phyloP scores from a whole-genome alignment of 192 early-diverging fungal genomes.

The Physocladia obscura region DNA sequence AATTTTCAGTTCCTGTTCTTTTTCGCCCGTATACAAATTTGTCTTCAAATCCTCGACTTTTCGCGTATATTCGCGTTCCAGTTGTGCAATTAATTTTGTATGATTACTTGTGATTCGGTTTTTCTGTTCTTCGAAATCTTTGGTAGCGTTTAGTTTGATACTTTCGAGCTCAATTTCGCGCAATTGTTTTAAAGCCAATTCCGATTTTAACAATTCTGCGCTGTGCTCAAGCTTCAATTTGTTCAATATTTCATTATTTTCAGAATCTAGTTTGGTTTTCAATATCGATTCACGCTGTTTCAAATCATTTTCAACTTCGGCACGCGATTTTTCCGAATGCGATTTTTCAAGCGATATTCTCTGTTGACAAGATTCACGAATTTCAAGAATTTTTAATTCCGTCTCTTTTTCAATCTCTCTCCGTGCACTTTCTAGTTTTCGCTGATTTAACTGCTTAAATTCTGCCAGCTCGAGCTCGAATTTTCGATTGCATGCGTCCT shows the following conservation, averaged over 20 bases:
- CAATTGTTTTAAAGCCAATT: background rate
- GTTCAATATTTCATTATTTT: background rate
- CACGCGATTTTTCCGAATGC: too few species aligned
- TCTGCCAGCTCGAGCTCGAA: conserved; percentile 8
- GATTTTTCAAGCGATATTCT: background rate
- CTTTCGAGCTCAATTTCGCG: background rate
- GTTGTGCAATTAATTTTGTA: background rate
- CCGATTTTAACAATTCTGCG: background rate
- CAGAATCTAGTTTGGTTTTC: too few species aligned
- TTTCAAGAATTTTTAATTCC: conserved; percentile 3
- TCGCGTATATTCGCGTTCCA: conserved; percentile 15
- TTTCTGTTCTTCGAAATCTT: conserved; percentile 11
- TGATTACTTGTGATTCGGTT: conserved; percentile 6
- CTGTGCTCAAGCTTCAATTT: background rate
- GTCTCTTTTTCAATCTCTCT: conserved; percentile 9
- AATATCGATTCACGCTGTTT: conserved; percentile 5
- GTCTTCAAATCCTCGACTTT: conserved; percentile 6
- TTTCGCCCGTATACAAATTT: conserved; percentile 15
- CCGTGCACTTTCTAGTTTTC: background rate
- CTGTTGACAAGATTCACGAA: background rate
- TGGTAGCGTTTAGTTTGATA: background rate
- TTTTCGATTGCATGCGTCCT: background rate
- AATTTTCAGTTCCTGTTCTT: conserved; percentile 12
- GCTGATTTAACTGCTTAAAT: conserved; percentile 3
- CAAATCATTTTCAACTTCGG: background rate